Base-by-base conservation (phyloP, 2,329 filamentous ascomycete genomes). In the Venturia effusa region DNA sequence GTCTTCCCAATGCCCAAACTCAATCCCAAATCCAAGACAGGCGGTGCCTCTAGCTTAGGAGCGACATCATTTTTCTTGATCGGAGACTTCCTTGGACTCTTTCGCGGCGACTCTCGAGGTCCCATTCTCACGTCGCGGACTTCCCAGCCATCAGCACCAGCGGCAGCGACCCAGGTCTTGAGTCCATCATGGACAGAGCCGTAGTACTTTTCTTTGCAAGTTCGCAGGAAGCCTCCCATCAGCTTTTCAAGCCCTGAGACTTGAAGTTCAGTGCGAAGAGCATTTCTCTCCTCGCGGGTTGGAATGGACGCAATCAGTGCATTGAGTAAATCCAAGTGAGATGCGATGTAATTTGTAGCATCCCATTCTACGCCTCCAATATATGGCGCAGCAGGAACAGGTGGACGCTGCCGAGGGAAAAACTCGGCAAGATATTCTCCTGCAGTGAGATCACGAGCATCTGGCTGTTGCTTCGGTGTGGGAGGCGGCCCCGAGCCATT, bases 341-440 rank as follows among this genome's bases (percentile, higher is more conserved):
- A 90, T 22, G 93, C 91, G 13, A 97, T 81, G 73, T 97, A 97
- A 75, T 96, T 97, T 11, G 94, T 97, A 2, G 94, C 94, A 73
- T 97, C 94, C 94, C 94, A 97, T 76, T 99, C 94, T 11, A 97
- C 94, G 63, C 94, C 93, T 60, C 94, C 94, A 51, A 97, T 92
- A 72, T 97, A 97, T 0, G 93, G 93, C 5, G 93, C 93, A 19
- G 94, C 93, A 32, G 93, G 91, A 0, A 97, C 92, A 0, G 94
- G 94, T 3, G 92, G 89, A 0, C 92, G 86, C 68, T 92, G 89
- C 59, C 87, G 84, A 0, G 94, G 93, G 73, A 97, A 97, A 75
- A 92, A 84, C 22, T 83, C 81, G 60, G 81, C 89, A 59, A 80
- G 80, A 68, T 83, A 83, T 41, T 74, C 74, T n/a, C 78, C 74